A percentile compares a stretch with the other conserved stretches of the same genome.
phyloP scores from a whole-genome alignment of 2,329 filamentous ascomycete species.

The Pseudogymnoascus destructans region DNA sequence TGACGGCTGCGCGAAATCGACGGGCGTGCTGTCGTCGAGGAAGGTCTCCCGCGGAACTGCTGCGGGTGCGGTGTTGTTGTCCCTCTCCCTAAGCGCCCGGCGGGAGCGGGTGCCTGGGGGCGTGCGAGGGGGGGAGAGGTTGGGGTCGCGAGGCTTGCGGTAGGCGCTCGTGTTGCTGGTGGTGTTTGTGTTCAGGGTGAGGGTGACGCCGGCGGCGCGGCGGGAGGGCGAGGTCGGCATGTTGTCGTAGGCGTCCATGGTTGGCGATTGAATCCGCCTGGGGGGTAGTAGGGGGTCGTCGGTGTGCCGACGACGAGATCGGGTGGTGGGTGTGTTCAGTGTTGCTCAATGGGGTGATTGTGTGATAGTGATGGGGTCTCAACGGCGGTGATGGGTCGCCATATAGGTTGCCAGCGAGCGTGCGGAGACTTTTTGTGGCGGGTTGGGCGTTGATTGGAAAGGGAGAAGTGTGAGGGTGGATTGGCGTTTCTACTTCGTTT shows the following conservation, averaged over 20 bases:
- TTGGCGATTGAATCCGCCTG: neutral
- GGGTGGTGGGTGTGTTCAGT: neutral
- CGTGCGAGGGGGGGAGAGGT: neutral
- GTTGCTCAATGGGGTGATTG: neutral
- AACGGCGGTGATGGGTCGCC: neutral
- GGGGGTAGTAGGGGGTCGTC: neutral
- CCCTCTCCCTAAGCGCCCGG: neutral
- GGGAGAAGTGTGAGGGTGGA: neutral
- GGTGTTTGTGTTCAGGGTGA: neutral
- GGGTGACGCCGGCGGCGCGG: neutral
- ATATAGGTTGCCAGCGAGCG: neutral
- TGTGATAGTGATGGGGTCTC: neutral
- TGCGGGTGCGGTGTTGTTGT: neutral
- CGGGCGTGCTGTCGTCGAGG: constrained; percentile 26
- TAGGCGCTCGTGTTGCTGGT: neutral
- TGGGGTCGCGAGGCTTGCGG: neutral
- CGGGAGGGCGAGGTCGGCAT: neutral
- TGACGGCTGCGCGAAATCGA: constrained; percentile 17
- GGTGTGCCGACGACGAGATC: no score
- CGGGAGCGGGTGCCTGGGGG: neutral
- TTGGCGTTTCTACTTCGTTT: neutral
- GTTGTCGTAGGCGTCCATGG: neutral
- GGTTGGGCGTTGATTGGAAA: neutral
- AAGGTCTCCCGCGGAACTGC: constrained; percentile 21
- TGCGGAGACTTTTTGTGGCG: neutral